These are phyloP conservation scores for Amaranthus palmeri DNA, from an alignment of 148 eudicot genomes.

Conservation along the genomic window DNA sequence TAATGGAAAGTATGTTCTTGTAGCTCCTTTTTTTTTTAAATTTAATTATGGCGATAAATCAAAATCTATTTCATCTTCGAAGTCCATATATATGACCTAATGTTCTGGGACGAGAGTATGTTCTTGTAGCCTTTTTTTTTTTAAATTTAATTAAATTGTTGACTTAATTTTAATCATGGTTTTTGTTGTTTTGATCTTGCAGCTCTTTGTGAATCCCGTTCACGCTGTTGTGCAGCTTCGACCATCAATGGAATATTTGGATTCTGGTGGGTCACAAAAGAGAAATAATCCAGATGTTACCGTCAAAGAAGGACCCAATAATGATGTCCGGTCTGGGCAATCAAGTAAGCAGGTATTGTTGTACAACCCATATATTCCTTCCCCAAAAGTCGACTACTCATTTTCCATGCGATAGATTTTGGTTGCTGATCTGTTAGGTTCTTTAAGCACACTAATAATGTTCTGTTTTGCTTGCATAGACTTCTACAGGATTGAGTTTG, in stretches of 20 bases:
- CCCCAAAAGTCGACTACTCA: no score
- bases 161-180: background rate
- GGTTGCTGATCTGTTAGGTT: background rate
- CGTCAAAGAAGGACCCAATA: slow-evolving; percentile 37
- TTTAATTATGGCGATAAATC: background rate
- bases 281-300: slow-evolving; percentile 29
- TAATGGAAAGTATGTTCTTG: background rate
- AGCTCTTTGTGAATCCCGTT: slow-evolving; percentile 85
- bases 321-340: slow-evolving; percentile 36
- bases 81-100: background rate
- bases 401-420: background rate
- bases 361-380: background rate
- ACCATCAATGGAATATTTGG: slow-evolving; percentile 62
- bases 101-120: background rate
- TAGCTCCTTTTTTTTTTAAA: background rate
- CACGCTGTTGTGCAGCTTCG: slow-evolving; percentile 82
- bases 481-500: background rate
- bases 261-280: slow-evolving; percentile 36
- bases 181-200: slow-evolving; percentile 35
- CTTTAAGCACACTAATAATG: background rate
- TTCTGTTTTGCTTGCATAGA: background rate
- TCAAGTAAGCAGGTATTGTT: slow-evolving; percentile 50
- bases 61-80: background rate
- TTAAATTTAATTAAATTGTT: background rate
- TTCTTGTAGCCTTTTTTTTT: no score